phyloP scores from a whole-genome alignment of 345 rosid species.

The Pistacia vera region DNA sequence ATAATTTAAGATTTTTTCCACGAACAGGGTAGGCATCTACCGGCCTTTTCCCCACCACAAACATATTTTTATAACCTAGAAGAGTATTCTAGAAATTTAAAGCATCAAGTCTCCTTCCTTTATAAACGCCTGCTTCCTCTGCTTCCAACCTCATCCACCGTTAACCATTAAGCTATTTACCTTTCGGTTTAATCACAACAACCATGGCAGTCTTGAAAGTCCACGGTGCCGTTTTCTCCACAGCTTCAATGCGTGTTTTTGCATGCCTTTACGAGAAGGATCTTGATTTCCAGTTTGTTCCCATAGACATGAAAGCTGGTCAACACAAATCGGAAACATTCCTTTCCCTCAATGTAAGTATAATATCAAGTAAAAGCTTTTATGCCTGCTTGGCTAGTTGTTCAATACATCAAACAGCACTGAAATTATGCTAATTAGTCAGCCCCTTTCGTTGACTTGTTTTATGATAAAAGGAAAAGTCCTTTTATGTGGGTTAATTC shows the following conservation, averaged over 20 bases:
- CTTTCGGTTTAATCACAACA: not conserved
- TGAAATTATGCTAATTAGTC: too few relatives aligned
- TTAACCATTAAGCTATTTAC: not conserved
- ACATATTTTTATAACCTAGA: too few relatives aligned
- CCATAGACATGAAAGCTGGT: constrained; percentile 48
- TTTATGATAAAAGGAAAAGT: too few relatives aligned
- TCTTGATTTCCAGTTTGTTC: constrained; percentile 50
- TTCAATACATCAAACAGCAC: too few relatives aligned
- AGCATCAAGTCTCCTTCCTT: not conserved
- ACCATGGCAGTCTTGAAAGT: constrained; percentile 51
- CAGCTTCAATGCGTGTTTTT: constrained; percentile 51
- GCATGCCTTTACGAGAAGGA: constrained; percentile 65
- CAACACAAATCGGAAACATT: constrained; percentile 63
- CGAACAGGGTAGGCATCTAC: too few relatives aligned
- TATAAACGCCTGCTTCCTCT: not conserved
- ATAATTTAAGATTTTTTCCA: too few relatives aligned
- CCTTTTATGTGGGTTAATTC: not conserved
- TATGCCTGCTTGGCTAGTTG: too few relatives aligned
- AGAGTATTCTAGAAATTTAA: not conserved
- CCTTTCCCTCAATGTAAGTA: constrained; percentile 61
- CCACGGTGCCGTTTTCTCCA: constrained; percentile 45
- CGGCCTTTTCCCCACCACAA: too few relatives aligned
- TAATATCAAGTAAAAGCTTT: not conserved
- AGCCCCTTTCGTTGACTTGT: too few relatives aligned
- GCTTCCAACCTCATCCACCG: not conserved